These are phyloP conservation scores for Stygiomarasmius scandens DNA, from an alignment of 1,284 basidiomycete species.

Conservation along the genomic window DNA sequence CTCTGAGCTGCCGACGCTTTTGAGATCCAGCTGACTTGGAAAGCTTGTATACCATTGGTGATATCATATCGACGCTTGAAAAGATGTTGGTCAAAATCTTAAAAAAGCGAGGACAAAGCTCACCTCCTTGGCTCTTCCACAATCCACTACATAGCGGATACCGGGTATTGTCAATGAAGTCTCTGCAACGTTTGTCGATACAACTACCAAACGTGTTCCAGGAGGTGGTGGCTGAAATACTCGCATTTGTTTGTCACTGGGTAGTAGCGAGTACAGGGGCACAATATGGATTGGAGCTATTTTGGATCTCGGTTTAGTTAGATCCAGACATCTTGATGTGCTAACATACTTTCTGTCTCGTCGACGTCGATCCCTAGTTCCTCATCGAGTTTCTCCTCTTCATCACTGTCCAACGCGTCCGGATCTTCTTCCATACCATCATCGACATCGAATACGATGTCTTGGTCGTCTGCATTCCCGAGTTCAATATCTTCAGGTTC, in stretches of 20 bases:
- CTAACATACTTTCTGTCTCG: conserved; percentile 59
- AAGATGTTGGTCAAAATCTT: neutral
- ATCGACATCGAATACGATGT: conserved; percentile 63
- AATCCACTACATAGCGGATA: conserved; percentile 96
- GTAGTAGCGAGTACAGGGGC: conserved; percentile 96
- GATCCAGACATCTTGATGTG: neutral
- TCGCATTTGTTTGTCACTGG: conserved; percentile 94
- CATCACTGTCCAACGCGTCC: conserved; percentile 52
- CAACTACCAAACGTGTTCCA: conserved; percentile 90
- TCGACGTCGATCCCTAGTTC: conserved; percentile 59
- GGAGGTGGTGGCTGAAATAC: conserved; percentile 91
- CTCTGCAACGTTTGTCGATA: conserved; percentile 98
- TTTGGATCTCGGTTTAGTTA: conserved; percentile 8
- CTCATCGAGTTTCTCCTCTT: conserved; percentile 55
- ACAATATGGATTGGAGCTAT: conserved; percentile 84
- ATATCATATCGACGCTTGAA: conserved; percentile 94
- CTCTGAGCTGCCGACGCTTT: conserved; percentile 97
- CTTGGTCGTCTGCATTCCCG: conserved; percentile 50
- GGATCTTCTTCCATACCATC: conserved; percentile 50
- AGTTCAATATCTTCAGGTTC: conserved; percentile 87
- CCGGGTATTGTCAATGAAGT: conserved; percentile 98
- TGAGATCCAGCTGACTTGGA: conserved; percentile 94
- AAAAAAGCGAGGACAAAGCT: conserved; percentile 13
- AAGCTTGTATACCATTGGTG: conserved; percentile 93
- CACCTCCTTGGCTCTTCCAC: conserved; percentile 96